Percentiles rank a stretch among this genome's conserved stretches.
phyloP scores from a whole-genome alignment of 1,139 yeast genomes.

The Candida freyschussii region DNA sequence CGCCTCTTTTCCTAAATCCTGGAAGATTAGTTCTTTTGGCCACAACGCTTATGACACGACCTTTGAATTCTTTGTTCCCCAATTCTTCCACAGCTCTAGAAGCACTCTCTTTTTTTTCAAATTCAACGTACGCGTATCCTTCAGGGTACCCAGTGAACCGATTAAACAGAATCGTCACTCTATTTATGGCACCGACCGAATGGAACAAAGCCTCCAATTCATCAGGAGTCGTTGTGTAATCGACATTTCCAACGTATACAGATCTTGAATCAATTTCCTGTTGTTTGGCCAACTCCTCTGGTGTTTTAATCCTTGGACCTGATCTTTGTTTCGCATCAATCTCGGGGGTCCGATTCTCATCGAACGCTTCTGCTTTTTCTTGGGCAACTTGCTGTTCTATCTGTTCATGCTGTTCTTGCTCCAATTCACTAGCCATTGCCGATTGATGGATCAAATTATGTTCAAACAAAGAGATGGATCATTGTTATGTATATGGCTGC shows the following conservation, averaged over 20 bases:
- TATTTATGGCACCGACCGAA: conserved; percentile 46
- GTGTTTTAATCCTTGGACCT: conserved; percentile 16
- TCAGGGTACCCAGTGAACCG: conserved; percentile 58
- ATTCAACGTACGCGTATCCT: conserved; percentile 71
- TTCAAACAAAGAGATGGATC: background rate
- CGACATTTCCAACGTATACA: conserved; percentile 58
- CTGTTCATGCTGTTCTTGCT: conserved; percentile 7
- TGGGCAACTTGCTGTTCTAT: conserved; percentile 1
- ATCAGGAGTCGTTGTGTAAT: conserved; percentile 52
- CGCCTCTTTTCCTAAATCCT: conserved; percentile 34
- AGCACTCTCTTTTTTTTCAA: conserved; percentile 43
- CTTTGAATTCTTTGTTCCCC: conserved; percentile 49
- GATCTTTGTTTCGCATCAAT: too few species aligned
- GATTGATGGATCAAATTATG: too few species aligned
- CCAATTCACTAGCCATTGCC: too few species aligned
- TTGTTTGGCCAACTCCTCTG: conserved; percentile 32
- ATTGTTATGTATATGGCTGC: background rate
- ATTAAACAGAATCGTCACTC: conserved; percentile 56
- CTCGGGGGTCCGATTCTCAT: conserved; percentile 1
- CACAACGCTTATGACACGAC: conserved; percentile 51
- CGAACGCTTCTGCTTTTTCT: conserved; percentile 3
- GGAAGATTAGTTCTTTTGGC: conserved; percentile 70
- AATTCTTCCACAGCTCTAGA: conserved; percentile 45
- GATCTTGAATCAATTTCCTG: conserved; percentile 50
- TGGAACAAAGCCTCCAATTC: conserved; percentile 54